phyloP scores from a whole-genome alignment of 73 alveolate species.

The Tetrahymena thermophila region DNA sequence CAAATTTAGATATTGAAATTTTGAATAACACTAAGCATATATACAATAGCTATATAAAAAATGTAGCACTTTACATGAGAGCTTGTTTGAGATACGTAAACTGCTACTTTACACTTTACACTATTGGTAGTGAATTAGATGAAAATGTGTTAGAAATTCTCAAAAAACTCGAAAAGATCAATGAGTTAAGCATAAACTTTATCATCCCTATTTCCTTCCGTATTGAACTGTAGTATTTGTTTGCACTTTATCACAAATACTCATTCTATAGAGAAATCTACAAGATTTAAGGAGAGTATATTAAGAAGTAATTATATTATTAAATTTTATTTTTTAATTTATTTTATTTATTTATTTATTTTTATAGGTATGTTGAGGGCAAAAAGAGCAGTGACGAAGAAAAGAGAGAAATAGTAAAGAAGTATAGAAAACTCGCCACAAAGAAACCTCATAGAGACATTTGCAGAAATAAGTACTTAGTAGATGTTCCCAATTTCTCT shows the following conservation, averaged over 20 bases:
- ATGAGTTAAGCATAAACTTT: constrained; percentile 7
- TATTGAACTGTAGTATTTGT: neutral
- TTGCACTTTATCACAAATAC: neutral
- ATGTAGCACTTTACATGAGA: constrained; percentile 27
- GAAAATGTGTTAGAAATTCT: neutral
- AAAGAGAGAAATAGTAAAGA: neutral
- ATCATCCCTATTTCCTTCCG: constrained; percentile 24
- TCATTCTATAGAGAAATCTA: constrained; percentile 2
- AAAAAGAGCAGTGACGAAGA: neutral
- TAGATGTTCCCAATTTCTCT: constrained; percentile 11
- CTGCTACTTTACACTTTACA: neutral
- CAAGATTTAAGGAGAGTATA: neutral
- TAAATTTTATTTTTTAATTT: neutral
- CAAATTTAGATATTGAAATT: constrained; percentile 18
- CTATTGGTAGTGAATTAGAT: constrained; percentile 4
- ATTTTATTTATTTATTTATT: neutral
- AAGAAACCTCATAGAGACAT: constrained; percentile 32
- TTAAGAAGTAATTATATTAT: constrained; percentile 12
- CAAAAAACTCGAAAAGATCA: constrained; percentile 19
- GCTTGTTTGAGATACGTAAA: constrained; percentile 29
- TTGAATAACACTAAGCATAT: constrained; percentile 15
- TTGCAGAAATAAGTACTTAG: constrained; percentile 26
- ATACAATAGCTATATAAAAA: constrained; percentile 21
- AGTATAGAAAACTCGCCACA: neutral
- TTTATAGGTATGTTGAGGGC: neutral